phyloP scores from a whole-genome alignment of 768 basidiomycete species.

The Suillus subluteus region DNA sequence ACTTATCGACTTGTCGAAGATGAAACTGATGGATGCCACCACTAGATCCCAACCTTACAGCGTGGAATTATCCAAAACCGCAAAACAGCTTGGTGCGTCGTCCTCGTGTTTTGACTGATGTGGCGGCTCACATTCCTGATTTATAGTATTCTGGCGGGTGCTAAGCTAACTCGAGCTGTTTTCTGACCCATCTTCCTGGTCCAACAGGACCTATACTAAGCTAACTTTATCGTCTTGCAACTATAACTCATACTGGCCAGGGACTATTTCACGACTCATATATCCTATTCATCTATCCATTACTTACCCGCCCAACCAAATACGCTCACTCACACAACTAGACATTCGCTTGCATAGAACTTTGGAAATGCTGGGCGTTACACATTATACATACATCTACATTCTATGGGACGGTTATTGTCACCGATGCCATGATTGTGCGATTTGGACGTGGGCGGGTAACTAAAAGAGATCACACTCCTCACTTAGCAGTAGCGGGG shows the following conservation, averaged over 20 bases:
- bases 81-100: slow-evolving; percentile 35
- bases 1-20: slow-evolving; percentile 4
- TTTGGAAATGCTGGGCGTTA: not conserved
- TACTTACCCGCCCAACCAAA: not conserved
- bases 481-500: not conserved
- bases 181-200: not conserved
- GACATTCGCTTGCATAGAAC: slow-evolving; percentile 7
- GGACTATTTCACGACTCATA: slow-evolving; percentile 2
- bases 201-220: not conserved
- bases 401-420: not conserved
- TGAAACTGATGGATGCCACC: slow-evolving; percentile 1
- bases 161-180: slow-evolving; percentile 2
- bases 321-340: not conserved
- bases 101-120: not conserved
- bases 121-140: not conserved
- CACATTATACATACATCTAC: not conserved
- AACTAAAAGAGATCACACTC: not conserved
- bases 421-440: not conserved
- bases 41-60: slow-evolving; percentile 46
- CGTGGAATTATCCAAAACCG: slow-evolving; percentile 46
- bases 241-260: slow-evolving; percentile 3
- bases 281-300: not conserved
- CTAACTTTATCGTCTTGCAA: slow-evolving; percentile 3
- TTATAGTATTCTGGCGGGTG: slow-evolving; percentile 14
- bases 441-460: not conserved